Evolutionary conservation across 1,284 basidiomycete species (phyloP).

Genomic region (Malassezia slooffiae): DNA sequence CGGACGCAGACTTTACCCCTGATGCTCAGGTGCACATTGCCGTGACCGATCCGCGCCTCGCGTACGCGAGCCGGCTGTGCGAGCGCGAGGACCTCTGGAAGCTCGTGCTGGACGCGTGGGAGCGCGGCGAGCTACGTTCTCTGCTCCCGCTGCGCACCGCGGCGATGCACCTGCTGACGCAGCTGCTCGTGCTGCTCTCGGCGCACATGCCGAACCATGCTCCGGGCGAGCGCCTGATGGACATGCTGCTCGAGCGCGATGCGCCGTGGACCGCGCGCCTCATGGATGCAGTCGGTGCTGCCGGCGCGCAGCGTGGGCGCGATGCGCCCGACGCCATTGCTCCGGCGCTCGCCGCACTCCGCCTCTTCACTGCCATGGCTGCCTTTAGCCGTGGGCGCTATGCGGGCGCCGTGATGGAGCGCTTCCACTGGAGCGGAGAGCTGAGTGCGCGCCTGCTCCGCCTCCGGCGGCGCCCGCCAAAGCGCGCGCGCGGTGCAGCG

Average conservation of each 20-base stretch:
- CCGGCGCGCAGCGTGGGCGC: conserved; percentile 12
- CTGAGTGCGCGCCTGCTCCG: conserved; percentile 26
- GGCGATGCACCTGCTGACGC: conserved; percentile 32
- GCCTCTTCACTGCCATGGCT: conserved; percentile 26
- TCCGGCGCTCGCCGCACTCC: conserved; percentile 21
- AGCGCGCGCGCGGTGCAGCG: conserved; percentile 2
- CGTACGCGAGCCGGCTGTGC: conserved; percentile 4
- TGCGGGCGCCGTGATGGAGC: conserved; percentile 27
- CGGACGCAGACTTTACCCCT: conserved; percentile 5
- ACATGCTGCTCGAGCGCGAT: conserved; percentile 20
- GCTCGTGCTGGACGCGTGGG: conserved; percentile 19
- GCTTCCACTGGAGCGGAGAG: conserved; percentile 33
- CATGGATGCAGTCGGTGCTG: conserved; percentile 21
- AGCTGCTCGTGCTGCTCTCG: conserved; percentile 31
- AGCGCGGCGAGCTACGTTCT: conserved; percentile 8
- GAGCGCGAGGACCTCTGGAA: neutral
- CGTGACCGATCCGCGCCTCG: conserved; percentile 10
- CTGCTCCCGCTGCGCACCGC: conserved; percentile 23
- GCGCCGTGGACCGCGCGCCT: conserved; percentile 25
- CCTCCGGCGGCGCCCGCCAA: conserved; percentile 22
- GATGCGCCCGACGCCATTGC: conserved; percentile 15
- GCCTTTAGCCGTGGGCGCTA: conserved; percentile 28
- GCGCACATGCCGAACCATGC: conserved; percentile 35
- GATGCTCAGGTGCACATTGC: conserved; percentile 5
- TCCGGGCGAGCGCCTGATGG: conserved; percentile 22